These are phyloP conservation scores for Sherardia arvensis DNA, from an alignment of 257 asterid genomes.

Conservation along the genomic window DNA sequence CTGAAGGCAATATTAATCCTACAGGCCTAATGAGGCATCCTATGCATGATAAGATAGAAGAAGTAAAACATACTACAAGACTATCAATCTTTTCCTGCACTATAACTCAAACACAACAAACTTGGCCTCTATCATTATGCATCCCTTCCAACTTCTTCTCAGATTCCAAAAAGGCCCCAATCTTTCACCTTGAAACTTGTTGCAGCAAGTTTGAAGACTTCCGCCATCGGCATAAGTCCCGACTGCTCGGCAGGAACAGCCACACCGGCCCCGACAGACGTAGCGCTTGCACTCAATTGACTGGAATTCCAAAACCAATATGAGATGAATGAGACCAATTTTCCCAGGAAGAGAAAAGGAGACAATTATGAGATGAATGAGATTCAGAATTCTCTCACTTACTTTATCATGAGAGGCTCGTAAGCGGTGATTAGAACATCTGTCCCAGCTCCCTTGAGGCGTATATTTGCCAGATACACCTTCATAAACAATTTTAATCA, in stretches of 20 bases:
- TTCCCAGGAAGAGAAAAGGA: not conserved
- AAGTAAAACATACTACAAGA: not conserved
- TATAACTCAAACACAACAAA: not conserved
- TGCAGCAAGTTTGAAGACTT: constrained; percentile 60
- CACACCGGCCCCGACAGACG: constrained; percentile 60
- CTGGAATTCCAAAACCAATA: constrained; percentile 26
- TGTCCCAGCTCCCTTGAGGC: constrained; percentile 76
- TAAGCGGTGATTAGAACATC: constrained; percentile 78
- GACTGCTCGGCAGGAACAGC: constrained; percentile 61
- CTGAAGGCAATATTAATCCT: not conserved
- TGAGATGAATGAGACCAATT: not conserved
- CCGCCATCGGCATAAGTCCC: constrained; percentile 70
- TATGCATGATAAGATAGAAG: not conserved
- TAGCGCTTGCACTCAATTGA: constrained; percentile 81
- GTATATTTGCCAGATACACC: constrained; percentile 85
- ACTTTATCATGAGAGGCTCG: constrained; percentile 80
- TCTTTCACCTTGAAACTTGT: constrained; percentile 71
- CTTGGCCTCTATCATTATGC: not conserved
- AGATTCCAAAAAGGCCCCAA: constrained; percentile 70
- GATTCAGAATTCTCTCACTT: constrained; percentile 18
- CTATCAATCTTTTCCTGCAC: not conserved
- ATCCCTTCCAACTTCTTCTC: constrained; percentile 6
- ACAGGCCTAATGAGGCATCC: no score
- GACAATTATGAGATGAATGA: not conserved
- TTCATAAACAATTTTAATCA: constrained; percentile 19